These are phyloP conservation scores for Suhomyces kilbournensis DNA, from an alignment of 805 yeast genomes.

Conservation along the genomic window DNA sequence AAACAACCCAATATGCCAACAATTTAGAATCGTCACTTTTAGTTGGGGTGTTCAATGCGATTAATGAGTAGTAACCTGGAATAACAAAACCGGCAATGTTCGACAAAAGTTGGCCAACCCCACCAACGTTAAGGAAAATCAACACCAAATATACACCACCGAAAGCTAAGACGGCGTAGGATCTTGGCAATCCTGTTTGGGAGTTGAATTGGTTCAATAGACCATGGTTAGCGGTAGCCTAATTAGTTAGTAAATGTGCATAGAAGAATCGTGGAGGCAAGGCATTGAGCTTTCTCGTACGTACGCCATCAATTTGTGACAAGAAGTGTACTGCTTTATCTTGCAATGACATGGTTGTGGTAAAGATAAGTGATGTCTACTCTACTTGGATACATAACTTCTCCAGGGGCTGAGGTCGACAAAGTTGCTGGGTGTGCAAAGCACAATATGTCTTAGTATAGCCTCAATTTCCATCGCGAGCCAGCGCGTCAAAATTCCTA, in stretches of 20 bases:
- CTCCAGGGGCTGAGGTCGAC: slow-evolving; percentile 1
- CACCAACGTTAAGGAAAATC: slow-evolving; percentile 87
- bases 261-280: neutral
- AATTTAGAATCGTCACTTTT: slow-evolving; percentile 80
- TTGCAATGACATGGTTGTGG: slow-evolving; percentile 34
- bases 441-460: neutral
- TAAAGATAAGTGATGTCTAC: neutral
- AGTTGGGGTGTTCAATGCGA: slow-evolving; percentile 72
- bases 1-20: slow-evolving; percentile 98
- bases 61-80: slow-evolving; percentile 85
- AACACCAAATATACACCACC: slow-evolving; percentile 67
- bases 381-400: neutral
- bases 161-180: slow-evolving; percentile 73
- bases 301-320: slow-evolving; percentile 45
- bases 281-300: slow-evolving; percentile 18
- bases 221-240: slow-evolving; percentile 31
- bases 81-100: slow-evolving; percentile 87
- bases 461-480: neutral
- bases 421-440: slow-evolving; percentile 4
- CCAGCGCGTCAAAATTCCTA: neutral
- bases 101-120: slow-evolving; percentile 89
- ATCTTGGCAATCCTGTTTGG: slow-evolving; percentile 67
- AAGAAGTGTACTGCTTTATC: slow-evolving; percentile 47
- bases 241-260: slow-evolving; percentile 12
- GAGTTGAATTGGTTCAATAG: slow-evolving; percentile 37